Evolutionary conservation across 2,329 filamentous ascomycete species (phyloP).

Genomic region (Scedosporium apiospermum): DNA sequence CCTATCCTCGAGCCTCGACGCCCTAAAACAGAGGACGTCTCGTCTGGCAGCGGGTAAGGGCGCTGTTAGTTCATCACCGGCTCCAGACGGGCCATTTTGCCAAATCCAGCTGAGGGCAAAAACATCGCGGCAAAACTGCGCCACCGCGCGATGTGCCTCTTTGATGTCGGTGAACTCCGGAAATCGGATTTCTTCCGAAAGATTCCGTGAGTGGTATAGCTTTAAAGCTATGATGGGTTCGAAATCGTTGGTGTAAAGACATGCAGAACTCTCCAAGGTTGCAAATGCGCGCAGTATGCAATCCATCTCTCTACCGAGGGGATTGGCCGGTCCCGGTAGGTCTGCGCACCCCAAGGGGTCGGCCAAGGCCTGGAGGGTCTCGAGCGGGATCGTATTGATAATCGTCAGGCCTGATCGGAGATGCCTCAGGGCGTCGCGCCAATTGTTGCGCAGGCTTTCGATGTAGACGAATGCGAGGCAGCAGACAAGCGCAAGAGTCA

Average conservation of each 20-base stretch:
- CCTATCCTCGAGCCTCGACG: background rate
- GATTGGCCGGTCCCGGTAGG: background rate
- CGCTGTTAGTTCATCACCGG: background rate
- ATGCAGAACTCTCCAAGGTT: conserved; percentile 14
- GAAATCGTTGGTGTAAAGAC: conserved; percentile 12
- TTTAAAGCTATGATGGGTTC: conserved; percentile 9
- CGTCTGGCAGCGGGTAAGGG: background rate
- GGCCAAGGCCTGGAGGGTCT: conserved; percentile 8
- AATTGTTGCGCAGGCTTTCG: conserved; percentile 18
- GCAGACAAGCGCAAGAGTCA: conserved; percentile 19
- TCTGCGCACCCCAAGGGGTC: background rate
- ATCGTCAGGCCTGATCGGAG: conserved; percentile 20
- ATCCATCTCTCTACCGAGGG: conserved; percentile 9
- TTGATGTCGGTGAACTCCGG: background rate
- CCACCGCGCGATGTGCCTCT: background rate
- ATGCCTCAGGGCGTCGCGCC: conserved; percentile 17
- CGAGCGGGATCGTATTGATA: conserved; percentile 18
- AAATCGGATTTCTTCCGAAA: background rate
- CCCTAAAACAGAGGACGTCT: background rate
- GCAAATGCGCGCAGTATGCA: conserved; percentile 15
- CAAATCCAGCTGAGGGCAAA: background rate
- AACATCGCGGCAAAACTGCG: conserved; percentile 1
- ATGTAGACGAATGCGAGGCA: conserved; percentile 22
- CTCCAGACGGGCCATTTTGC: background rate
- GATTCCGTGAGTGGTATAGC: background rate